These are phyloP conservation scores for Novymonas esmeraldas DNA, from an alignment of 208 protist genomes.

Conservation along the genomic window DNA sequence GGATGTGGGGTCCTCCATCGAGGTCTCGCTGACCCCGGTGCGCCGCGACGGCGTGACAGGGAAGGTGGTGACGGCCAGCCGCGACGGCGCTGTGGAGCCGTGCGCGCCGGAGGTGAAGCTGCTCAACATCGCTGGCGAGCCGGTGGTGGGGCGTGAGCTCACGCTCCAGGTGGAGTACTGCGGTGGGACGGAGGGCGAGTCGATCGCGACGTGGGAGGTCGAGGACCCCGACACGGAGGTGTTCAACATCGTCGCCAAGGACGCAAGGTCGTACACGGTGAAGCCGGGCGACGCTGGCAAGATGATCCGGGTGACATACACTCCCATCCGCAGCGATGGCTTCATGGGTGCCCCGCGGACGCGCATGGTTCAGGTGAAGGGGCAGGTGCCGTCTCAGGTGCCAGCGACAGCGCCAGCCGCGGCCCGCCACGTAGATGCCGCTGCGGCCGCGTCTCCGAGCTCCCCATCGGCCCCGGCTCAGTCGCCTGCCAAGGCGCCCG, in stretches of 20 bases:
- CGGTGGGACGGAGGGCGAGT: slow-evolving; percentile 70
- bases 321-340: slow-evolving; percentile 83
- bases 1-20: slow-evolving; percentile 88
- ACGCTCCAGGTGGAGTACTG: slow-evolving; percentile 76
- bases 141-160: slow-evolving; percentile 61
- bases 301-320: slow-evolving; percentile 85
- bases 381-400: background rate
- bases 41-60: slow-evolving; percentile 80
- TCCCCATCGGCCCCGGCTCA: background rate
- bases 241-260: slow-evolving; percentile 54
- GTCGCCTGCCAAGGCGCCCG: background rate
- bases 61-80: slow-evolving; percentile 50
- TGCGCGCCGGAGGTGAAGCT: slow-evolving; percentile 63
- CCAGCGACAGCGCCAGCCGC: slow-evolving; percentile 22
- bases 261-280: slow-evolving; percentile 60
- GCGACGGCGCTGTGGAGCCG: slow-evolving; percentile 50
- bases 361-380: slow-evolving; percentile 54
- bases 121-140: slow-evolving; percentile 72
- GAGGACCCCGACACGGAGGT: slow-evolving; percentile 67
- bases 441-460: background rate
- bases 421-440: slow-evolving; percentile 22
- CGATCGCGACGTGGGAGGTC: slow-evolving; percentile 71
- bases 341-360: slow-evolving; percentile 63
- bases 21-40: slow-evolving; percentile 85
- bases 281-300: slow-evolving; percentile 69